phyloP scores from a whole-genome alignment of 495 filamentous ascomycete genomes.

The Hyaloscypha bicolor region DNA sequence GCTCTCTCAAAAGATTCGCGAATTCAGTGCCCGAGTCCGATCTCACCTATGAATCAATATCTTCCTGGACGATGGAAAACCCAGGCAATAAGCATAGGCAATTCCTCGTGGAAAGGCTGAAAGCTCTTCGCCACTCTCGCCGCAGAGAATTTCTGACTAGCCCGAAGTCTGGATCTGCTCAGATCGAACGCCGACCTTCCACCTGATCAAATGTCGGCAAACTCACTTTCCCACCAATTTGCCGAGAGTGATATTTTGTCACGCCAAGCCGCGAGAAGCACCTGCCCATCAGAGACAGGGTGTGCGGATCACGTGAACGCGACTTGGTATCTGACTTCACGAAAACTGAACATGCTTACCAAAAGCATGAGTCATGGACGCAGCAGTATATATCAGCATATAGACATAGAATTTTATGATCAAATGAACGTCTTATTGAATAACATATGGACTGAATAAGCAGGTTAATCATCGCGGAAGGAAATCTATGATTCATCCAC shows the following conservation, averaged over 20 bases:
- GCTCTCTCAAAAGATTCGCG: neutral
- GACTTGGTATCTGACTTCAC: neutral
- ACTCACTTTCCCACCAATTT: too few species aligned
- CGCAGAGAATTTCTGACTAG: too few species aligned
- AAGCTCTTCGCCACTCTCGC: too few species aligned
- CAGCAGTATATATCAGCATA: neutral
- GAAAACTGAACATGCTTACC: neutral
- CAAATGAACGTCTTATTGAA: neutral
- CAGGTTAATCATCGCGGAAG: neutral
- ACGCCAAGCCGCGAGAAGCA: neutral
- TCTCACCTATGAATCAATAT: neutral
- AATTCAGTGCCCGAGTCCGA: neutral
- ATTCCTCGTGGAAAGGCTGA: too few species aligned
- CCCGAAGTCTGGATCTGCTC: too few species aligned
- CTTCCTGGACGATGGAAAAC: too few species aligned
- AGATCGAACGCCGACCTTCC: too few species aligned
- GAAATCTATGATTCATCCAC: neutral
- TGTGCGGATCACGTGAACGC: neutral
- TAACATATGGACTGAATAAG: neutral
- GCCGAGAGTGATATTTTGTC: too few species aligned
- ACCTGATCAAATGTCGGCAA: too few species aligned
- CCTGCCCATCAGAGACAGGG: too few species aligned
- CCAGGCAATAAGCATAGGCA: too few species aligned
- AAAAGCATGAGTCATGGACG: neutral
- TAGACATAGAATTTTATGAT: neutral